Percentiles rank a stretch among this genome's conserved stretches.
Evolutionary conservation across 305 asterid genomes (phyloP).

Genomic region (Andrographis paniculata): DNA sequence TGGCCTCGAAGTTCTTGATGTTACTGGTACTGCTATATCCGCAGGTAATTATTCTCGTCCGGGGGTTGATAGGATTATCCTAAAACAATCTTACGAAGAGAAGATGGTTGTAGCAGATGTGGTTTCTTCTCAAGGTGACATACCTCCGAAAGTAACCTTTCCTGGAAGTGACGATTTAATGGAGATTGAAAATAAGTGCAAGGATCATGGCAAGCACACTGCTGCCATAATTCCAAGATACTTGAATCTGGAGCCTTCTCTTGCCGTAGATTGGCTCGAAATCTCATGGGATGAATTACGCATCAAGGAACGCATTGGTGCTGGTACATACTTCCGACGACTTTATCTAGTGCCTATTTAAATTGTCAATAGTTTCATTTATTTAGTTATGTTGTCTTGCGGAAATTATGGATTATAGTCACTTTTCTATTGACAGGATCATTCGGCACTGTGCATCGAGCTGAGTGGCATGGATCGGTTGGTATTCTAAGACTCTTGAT

Average conservation of each 20-base stretch:
- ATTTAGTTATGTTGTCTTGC: slow-evolving; percentile 4
- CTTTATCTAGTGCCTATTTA: no score
- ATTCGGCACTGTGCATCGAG: slow-evolving; percentile 97
- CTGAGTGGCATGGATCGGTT: slow-evolving; percentile 98
- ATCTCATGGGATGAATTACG: slow-evolving; percentile 91
- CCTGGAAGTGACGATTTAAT: slow-evolving; percentile 27
- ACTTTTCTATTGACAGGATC: slow-evolving; percentile 51
- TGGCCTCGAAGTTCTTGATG: slow-evolving; percentile 28
- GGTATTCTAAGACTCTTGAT: slow-evolving; percentile 25
- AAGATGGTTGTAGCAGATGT: slow-evolving; percentile 42
- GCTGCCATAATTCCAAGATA: slow-evolving; percentile 51
- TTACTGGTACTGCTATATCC: slow-evolving; percentile 24
- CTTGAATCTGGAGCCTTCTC: slow-evolving; percentile 77
- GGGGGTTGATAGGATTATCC: slow-evolving; percentile 34
- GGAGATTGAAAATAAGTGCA: slow-evolving; percentile 29
- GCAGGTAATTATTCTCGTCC: slow-evolving; percentile 29
- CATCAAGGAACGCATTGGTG: slow-evolving; percentile 90
- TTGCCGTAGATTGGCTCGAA: slow-evolving; percentile 97
- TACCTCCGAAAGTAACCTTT: slow-evolving; percentile 25
- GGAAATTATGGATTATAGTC: slow-evolving; percentile 14
- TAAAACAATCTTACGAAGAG: slow-evolving; percentile 36
- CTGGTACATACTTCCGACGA: slow-evolving; percentile 39
- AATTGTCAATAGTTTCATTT: slow-evolving; percentile 4
- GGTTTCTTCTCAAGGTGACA: slow-evolving; percentile 22
- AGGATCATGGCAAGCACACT: slow-evolving; percentile 13